Evolutionary conservation across 2,329 filamentous ascomycete genomes (phyloP).

Genomic region (Diaporthe sp.): DNA sequence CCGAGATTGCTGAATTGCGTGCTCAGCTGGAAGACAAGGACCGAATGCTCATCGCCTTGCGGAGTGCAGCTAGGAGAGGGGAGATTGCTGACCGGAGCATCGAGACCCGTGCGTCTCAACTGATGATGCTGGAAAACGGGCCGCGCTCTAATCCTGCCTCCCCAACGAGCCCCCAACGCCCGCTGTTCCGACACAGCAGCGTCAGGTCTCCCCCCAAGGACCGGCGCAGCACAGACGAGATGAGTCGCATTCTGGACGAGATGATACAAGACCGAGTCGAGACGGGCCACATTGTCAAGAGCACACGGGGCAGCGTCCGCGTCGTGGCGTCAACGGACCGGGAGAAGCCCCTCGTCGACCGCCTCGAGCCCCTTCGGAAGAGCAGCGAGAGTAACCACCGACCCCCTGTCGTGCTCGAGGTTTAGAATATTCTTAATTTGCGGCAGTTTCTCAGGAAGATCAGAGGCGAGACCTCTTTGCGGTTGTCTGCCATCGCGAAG

Average conservation of each 20-base stretch:
- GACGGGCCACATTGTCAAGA: conserved; percentile 77
- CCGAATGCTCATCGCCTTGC: conserved; percentile 88
- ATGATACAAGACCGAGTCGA: conserved; percentile 95
- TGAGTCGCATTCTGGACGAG: conserved; percentile 93
- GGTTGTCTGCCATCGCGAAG: neutral
- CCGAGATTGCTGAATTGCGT: conserved; percentile 91
- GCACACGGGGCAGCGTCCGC: conserved; percentile 76
- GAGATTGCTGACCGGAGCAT: conserved; percentile 78
- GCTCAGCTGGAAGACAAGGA: conserved; percentile 95
- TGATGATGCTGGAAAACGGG: conserved; percentile 45
- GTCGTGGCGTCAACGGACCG: conserved; percentile 58
- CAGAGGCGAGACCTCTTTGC: conserved; percentile 6
- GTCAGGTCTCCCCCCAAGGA: conserved; percentile 47
- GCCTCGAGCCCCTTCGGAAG: conserved; percentile 56
- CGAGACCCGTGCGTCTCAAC: conserved; percentile 51
- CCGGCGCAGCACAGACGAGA: conserved; percentile 85
- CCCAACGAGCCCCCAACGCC: conserved; percentile 46
- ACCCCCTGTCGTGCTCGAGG: conserved; percentile 36
- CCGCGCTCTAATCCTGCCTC: conserved; percentile 42
- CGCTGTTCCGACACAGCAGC: conserved; percentile 42
- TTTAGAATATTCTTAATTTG: conserved; percentile 39
- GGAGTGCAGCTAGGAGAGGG: conserved; percentile 86
- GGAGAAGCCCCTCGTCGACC: conserved; percentile 50
- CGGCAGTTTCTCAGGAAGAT: conserved; percentile 30
- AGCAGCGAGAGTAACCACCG: conserved; percentile 43